Conservation (phyloP, 129 eudicot genomes). For the Artemisia argyi region DNA sequence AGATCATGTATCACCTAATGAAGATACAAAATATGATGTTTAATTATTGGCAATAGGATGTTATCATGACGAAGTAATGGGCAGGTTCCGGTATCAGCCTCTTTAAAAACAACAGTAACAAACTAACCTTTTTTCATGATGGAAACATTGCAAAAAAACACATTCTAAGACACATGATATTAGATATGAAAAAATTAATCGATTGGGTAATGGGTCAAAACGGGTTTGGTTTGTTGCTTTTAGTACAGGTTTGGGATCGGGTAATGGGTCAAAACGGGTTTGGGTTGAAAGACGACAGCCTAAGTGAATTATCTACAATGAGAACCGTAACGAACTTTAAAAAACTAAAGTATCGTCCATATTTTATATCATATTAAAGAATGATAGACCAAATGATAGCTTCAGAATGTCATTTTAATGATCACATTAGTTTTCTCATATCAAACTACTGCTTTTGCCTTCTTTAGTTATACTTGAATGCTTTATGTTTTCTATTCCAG, state of each 20-base stretch:
- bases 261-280: neutral
- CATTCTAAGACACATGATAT: neutral
- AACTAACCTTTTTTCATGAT: neutral
- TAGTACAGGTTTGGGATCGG: neutral
- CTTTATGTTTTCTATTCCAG: no score
- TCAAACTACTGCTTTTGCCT: no score
- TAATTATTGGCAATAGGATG: neutral
- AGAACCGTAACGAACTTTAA: no score
- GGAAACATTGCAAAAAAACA: neutral
- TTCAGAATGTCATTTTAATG: no score
- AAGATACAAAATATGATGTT: slow-evolving; percentile 8
- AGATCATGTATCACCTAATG: slow-evolving; percentile 49
- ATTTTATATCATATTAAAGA: no score
- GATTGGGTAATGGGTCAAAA: neutral
- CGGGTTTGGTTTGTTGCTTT: neutral
- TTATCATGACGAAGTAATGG: slow-evolving; percentile 1
- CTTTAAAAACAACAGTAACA: neutral
- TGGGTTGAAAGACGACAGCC: no score
- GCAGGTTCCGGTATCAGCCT: neutral
- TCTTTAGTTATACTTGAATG: no score
- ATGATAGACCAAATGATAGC: no score
- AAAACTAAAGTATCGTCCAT: no score
- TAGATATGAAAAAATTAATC: neutral
- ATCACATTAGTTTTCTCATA: no score
- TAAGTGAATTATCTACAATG: no score